phyloP scores from a whole-genome alignment of 1,139 yeast species.

The Protomyces arabidopsidicola region DNA sequence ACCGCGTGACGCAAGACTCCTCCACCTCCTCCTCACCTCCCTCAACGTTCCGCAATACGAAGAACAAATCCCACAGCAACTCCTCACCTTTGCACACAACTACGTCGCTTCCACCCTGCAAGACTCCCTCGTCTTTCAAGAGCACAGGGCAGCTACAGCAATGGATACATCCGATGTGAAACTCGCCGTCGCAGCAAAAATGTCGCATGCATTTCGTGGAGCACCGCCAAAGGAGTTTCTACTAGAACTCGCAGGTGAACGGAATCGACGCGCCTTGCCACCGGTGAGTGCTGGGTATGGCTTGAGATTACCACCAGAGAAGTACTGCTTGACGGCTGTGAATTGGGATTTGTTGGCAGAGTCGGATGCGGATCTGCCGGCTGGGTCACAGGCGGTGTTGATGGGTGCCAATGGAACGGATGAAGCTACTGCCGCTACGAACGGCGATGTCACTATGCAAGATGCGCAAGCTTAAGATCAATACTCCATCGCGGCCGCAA shows the following conservation, averaged over 20 bases:
- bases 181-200: constrained; percentile 86
- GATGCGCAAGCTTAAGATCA: not conserved
- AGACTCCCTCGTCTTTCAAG: constrained; percentile 18
- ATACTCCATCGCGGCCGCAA: not conserved
- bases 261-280: constrained; percentile 85
- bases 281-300: constrained; percentile 92
- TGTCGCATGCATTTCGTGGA: constrained; percentile 92
- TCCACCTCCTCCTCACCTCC: constrained; percentile 86
- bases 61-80: constrained; percentile 88
- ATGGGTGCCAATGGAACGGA: not conserved
- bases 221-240: constrained; percentile 89
- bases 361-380: not conserved
- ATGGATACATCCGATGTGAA: constrained; percentile 70
- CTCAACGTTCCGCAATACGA: constrained; percentile 90
- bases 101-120: constrained; percentile 12
- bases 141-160: not conserved
- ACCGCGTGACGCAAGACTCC: constrained; percentile 86
- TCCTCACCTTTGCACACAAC: constrained; percentile 88
- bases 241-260: constrained; percentile 83
- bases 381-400: not conserved
- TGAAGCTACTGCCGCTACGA: not conserved
- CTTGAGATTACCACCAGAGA: constrained; percentile 91
- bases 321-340: constrained; percentile 59
- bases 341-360: not conserved
- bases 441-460: not conserved